Evolutionary conservation across 768 basidiomycete species (phyloP).

Genomic region (Mycena belliarum): DNA sequence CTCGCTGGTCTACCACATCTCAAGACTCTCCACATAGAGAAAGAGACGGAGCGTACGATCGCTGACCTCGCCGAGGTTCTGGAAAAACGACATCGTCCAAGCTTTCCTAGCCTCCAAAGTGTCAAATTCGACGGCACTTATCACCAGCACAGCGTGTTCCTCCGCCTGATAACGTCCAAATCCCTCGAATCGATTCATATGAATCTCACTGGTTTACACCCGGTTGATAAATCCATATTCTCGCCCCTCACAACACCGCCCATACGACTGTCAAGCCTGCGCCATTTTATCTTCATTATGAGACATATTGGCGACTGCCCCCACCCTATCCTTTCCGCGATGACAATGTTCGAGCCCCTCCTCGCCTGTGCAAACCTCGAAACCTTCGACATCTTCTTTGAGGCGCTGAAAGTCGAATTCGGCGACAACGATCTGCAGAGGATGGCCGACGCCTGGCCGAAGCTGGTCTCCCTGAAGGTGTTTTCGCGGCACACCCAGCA

Average conservation of each 20-base stretch:
- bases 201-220: not conserved
- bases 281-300: not conserved
- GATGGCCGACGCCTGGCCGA: constrained; percentile 3
- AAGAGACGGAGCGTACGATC: not conserved
- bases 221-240: not conserved
- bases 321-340: not conserved
- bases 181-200: not conserved
- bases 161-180: not conserved
- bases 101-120: constrained; percentile 3
- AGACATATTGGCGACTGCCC: not conserved
- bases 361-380: constrained; percentile 3
- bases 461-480: not conserved
- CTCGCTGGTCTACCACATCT: not conserved
- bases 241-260: not conserved
- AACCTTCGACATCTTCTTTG: not conserved
- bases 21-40: not conserved
- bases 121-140: not conserved
- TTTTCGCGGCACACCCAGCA: not conserved
- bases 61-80: not conserved
- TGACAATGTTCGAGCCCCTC: not conserved
- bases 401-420: constrained; percentile 1
- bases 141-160: not conserved
- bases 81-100: not conserved
- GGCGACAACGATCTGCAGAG: not conserved
- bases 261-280: not conserved